phyloP scores from a whole-genome alignment of 2,329 filamentous ascomycete genomes.

The Fonsecaea monophora region DNA sequence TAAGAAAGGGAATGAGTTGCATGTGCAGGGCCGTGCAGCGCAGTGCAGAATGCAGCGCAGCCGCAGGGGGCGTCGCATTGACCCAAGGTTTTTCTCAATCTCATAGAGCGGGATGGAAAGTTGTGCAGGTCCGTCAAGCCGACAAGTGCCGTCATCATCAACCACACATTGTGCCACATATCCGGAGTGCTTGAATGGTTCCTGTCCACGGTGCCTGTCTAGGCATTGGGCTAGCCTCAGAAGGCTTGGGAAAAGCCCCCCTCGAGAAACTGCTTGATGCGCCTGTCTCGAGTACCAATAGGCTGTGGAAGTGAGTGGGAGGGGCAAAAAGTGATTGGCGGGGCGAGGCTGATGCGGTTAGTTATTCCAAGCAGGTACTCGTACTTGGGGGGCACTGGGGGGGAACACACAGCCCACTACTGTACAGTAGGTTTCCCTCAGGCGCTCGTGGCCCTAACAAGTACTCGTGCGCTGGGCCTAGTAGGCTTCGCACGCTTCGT shows the following conservation, averaged over 20 bases:
- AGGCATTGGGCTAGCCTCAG: background rate
- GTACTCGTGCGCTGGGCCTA: too few relatives aligned
- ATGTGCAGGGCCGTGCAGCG: constrained; percentile 16
- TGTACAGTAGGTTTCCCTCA: too few relatives aligned
- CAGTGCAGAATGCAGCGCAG: background rate
- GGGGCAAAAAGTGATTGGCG: constrained; percentile 20
- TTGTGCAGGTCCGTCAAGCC: constrained; percentile 13
- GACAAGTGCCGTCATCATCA: constrained; percentile 19
- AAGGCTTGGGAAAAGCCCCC: background rate
- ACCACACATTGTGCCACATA: background rate
- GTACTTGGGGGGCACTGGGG: background rate
- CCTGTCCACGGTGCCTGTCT: constrained; percentile 3
- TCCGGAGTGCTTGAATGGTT: background rate
- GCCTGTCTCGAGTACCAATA: constrained; percentile 5
- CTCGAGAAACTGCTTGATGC: constrained; percentile 6
- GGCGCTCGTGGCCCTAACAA: background rate
- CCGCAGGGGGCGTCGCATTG: background rate
- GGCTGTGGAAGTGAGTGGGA: constrained; percentile 10
- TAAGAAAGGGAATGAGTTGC: background rate
- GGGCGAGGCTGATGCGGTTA: constrained; percentile 18
- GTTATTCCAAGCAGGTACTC: background rate
- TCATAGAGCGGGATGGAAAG: background rate
- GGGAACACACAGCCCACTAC: too few relatives aligned
- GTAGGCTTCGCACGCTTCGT: too few relatives aligned
- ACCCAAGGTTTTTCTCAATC: background rate